Conservation (phyloP, 768 basidiomycete genomes). For the Suillus hirtellus region DNA sequence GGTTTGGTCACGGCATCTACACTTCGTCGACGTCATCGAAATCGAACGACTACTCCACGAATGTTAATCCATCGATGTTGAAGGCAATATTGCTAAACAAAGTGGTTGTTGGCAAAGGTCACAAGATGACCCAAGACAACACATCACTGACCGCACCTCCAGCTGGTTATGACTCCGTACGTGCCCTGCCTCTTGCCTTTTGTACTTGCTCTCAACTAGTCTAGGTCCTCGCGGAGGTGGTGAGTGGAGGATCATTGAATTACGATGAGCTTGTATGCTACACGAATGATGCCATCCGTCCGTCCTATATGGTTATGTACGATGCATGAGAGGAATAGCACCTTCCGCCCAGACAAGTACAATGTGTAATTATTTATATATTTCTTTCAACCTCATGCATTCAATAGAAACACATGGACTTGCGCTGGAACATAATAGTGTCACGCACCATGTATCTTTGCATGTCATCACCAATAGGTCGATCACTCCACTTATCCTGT, state of each 20-base stretch:
- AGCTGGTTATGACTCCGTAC: slow-evolving; percentile 64
- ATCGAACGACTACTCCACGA: slow-evolving; percentile 72
- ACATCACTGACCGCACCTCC: slow-evolving; percentile 57
- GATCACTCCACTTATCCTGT: not conserved
- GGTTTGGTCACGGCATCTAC: slow-evolving; percentile 72
- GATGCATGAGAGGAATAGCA: slow-evolving; percentile 37
- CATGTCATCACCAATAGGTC: not conserved
- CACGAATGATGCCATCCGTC: slow-evolving; percentile 67
- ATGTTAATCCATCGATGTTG: slow-evolving; percentile 51
- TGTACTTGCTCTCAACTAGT: slow-evolving; percentile 9
- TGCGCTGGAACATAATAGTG: not conserved
- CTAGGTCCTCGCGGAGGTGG: slow-evolving; percentile 64
- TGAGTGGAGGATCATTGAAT: slow-evolving; percentile 60
- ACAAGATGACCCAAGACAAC: slow-evolving; percentile 62
- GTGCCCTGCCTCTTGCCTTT: slow-evolving; percentile 22
- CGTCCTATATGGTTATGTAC: slow-evolving; percentile 71
- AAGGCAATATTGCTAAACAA: slow-evolving; percentile 76
- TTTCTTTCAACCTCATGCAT: not conserved
- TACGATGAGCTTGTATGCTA: slow-evolving; percentile 76
- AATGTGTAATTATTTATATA: not conserved
- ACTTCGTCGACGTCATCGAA: slow-evolving; percentile 81
- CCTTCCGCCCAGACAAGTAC: not conserved
- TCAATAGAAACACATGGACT: not conserved
- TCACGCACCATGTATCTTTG: not conserved
- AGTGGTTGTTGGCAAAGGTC: slow-evolving; percentile 69